Evolutionary conservation across 805 yeast genomes (phyloP), one percentile per base, ranked within the genome.

Genomic region (Wickerhamiella azymoides): DNA sequence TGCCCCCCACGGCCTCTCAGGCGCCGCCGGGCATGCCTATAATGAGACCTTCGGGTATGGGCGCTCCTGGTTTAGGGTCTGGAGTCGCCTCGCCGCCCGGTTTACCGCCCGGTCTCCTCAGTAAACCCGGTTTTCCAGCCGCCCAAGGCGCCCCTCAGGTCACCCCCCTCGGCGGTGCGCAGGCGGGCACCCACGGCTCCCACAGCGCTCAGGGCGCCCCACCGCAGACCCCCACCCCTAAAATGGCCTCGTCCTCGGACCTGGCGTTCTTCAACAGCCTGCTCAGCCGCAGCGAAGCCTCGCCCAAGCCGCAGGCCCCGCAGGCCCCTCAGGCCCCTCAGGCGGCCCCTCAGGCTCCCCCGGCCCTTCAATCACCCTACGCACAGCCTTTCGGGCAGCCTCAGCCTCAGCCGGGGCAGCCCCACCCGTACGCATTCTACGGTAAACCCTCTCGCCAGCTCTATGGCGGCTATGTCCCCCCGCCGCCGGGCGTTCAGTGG

Each of bases 251-350:
- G 16, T 17, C 45, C 5, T 36, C 25, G 10, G 45, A 46, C 32
- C 41, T 44, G 25, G 50, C 45, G 5, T 48, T 48, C 18, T 48
- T 48, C 37, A 45, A 38, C 37, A 48, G 50, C 36, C 11, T 48
- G 27, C 46, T 48, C 16, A 36, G 40, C 19, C 43, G 43, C 21
- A n/a, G 30, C 30, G 18, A 16, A 4, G 36, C 17, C 36, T 16
- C 37, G 37, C 33, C 14, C 6, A 13, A 7, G 11, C 33, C 33
- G 5, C 30, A 27, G 30, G 33, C 33, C 6, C 28, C 28, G 10
- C 28, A 26, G 28, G 26, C 26, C 5, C 11, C 28, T 11, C 28
- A 26, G 28, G 28, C 11, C 4, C 28, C 28, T 11, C 28, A 26
- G 28, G 28, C 28, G 8, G 24, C 24, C 24, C n/a, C n/a, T n/a